A percentile compares a stretch with the other conserved stretches of the same genome.
Conservation (phyloP, 1,284 basidiomycete species). For the Ustilago trichophora region DNA sequence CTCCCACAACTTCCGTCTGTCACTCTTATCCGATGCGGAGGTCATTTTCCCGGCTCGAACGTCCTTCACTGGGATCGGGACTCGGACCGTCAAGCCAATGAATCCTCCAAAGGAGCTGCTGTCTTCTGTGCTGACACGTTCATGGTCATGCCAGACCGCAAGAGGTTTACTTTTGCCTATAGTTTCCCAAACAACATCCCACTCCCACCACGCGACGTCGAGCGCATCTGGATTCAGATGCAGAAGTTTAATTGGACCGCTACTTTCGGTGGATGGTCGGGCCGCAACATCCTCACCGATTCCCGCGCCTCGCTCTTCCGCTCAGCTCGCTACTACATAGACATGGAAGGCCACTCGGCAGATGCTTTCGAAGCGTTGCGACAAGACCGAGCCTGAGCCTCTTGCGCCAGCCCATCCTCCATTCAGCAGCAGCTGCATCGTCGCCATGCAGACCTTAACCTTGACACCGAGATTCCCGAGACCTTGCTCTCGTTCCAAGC, state of each 20-base stretch:
- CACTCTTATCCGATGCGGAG: conserved; percentile 27
- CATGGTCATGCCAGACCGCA: conserved; percentile 22
- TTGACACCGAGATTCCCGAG: not conserved
- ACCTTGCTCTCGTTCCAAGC: not conserved
- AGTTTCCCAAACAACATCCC: conserved; percentile 39
- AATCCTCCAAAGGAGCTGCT: conserved; percentile 3
- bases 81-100: not conserved
- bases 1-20: conserved; percentile 19
- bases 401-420: not conserved
- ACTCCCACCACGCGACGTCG: conserved; percentile 35
- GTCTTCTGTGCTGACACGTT: conserved; percentile 38
- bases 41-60: conserved; percentile 26
- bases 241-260: conserved; percentile 24
- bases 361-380: conserved; percentile 18
- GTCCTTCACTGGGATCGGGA: conserved; percentile 31
- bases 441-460: conserved; percentile 8
- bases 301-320: conserved; percentile 20
- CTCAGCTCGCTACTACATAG: conserved; percentile 30
- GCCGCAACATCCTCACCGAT: conserved; percentile 23
- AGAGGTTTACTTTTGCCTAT: conserved; percentile 32
- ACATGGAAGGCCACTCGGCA: conserved; percentile 25
- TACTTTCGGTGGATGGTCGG: conserved; percentile 37
- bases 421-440: not conserved
- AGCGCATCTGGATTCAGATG: conserved; percentile 34
- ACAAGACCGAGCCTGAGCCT: conserved; percentile 10